Percentiles rank a stretch among this genome's conserved stretches.
Conservation (phyloP, 768 basidiomycete species). For the Termitomyces sp. region DNA sequence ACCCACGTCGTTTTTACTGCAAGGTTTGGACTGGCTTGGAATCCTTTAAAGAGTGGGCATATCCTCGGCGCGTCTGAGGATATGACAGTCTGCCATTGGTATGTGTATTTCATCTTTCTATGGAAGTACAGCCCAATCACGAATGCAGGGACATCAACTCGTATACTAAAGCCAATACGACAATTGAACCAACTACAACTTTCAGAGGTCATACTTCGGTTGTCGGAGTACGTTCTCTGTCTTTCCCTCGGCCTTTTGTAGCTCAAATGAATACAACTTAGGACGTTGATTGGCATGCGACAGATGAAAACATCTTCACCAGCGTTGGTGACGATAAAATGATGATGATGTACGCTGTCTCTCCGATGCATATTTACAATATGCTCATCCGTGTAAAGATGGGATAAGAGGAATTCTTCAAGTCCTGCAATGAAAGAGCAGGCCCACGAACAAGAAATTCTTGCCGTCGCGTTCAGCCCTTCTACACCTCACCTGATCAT, state of each 20-base stretch:
- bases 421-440: constrained; percentile 70
- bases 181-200: constrained; percentile 78
- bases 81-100: constrained; percentile 95
- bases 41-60: constrained; percentile 74
- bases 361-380: background rate
- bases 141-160: constrained; percentile 81
- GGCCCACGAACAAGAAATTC: constrained; percentile 88
- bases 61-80: constrained; percentile 93
- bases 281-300: constrained; percentile 97
- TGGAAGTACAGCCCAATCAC: constrained; percentile 1
- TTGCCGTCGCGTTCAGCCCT: constrained; percentile 88
- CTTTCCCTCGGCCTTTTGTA: background rate
- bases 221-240: constrained; percentile 66
- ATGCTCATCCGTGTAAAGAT: constrained; percentile 41
- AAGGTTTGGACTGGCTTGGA: constrained; percentile 95
- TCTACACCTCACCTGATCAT: constrained; percentile 72
- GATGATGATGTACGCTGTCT: constrained; percentile 77
- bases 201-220: constrained; percentile 89
- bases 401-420: constrained; percentile 80
- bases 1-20: constrained; percentile 11
- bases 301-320: constrained; percentile 78
- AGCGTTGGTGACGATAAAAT: constrained; percentile 96
- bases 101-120: constrained; percentile 14
- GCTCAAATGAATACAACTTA: constrained; percentile 21
- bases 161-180: constrained; percentile 72